A percentile compares a stretch with the other conserved stretches of the same genome.
These are phyloP conservation scores for Alternaria incomplexa DNA, from an alignment of 2,329 filamentous ascomycete genomes.

Conservation along the genomic window DNA sequence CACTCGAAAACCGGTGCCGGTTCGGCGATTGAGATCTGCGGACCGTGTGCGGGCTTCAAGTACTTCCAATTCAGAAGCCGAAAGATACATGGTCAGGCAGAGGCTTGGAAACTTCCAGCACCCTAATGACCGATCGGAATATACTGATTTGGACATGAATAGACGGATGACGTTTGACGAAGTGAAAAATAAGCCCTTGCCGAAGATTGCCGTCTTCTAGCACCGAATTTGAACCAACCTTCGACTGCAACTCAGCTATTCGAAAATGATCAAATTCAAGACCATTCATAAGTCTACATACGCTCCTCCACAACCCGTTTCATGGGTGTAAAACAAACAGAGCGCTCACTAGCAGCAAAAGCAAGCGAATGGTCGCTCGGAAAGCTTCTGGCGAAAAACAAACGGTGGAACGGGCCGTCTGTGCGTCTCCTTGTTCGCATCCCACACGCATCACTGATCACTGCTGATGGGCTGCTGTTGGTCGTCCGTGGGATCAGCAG, in stretches of 20 bases:
- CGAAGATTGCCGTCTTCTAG: constrained; percentile 30
- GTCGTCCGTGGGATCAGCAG: background rate
- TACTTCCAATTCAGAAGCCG: constrained; percentile 8
- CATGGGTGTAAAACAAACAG: background rate
- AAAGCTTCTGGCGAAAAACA: background rate
- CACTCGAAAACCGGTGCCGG: constrained; percentile 10
- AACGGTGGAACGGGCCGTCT: background rate
- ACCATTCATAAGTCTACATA: background rate
- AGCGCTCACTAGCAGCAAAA: background rate
- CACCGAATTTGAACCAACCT: background rate
- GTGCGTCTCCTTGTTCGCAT: background rate
- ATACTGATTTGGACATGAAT: background rate
- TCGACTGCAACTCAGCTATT: background rate
- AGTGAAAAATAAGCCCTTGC: constrained; percentile 38
- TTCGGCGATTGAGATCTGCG: constrained; percentile 18
- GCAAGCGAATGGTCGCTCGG: background rate
- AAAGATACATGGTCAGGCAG: constrained; percentile 6
- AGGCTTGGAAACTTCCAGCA: constrained; percentile 11
- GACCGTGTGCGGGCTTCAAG: constrained; percentile 14
- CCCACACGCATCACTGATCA: background rate
- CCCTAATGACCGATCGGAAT: background rate
- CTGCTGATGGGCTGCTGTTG: background rate
- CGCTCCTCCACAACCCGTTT: background rate
- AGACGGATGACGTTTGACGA: constrained; percentile 24
- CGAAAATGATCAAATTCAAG: background rate